A percentile compares a stretch with the other conserved stretches of the same genome.
Conservation (phyloP, 2,329 filamentous ascomycete species). For the Pseudogymnoascus sp. region DNA sequence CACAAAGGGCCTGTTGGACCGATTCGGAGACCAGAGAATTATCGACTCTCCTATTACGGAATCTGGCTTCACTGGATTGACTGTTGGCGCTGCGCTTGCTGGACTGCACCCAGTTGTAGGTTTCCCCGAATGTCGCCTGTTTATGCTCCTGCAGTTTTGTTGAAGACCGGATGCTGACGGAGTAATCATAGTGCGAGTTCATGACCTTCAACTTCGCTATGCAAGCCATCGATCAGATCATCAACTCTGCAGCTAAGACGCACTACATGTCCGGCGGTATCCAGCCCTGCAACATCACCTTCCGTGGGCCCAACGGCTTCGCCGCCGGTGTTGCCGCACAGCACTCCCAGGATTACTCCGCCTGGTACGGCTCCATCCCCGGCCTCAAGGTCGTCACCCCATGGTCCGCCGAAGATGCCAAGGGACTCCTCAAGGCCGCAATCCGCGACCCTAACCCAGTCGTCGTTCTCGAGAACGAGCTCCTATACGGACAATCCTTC, state of each 20-base stretch:
- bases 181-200: conserved; percentile 71
- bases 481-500: conserved; percentile 88
- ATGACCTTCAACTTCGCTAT: conserved; percentile 99
- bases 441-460: conserved; percentile 98
- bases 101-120: conserved; percentile 88
- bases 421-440: conserved; percentile 93
- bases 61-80: conserved; percentile 87
- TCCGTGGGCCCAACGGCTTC: conserved; percentile 98
- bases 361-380: conserved; percentile 97
- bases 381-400: conserved; percentile 94
- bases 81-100: conserved; percentile 87
- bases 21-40: conserved; percentile 93
- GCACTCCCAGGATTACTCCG: conserved; percentile 97
- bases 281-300: conserved; percentile 98
- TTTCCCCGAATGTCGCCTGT: conserved; percentile 23
- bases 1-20: conserved; percentile 92
- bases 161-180: conserved; percentile 15
- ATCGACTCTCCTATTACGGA: conserved; percentile 99
- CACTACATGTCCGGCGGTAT: conserved; percentile 99
- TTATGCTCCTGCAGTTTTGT: background rate
- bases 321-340: conserved; percentile 90
- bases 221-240: conserved; percentile 99
- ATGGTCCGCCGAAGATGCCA: conserved; percentile 96
- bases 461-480: conserved; percentile 79
- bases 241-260: conserved; percentile 98